phyloP scores from a whole-genome alignment of 2,329 filamentous ascomycete species.

The Lanzia echinophila region DNA sequence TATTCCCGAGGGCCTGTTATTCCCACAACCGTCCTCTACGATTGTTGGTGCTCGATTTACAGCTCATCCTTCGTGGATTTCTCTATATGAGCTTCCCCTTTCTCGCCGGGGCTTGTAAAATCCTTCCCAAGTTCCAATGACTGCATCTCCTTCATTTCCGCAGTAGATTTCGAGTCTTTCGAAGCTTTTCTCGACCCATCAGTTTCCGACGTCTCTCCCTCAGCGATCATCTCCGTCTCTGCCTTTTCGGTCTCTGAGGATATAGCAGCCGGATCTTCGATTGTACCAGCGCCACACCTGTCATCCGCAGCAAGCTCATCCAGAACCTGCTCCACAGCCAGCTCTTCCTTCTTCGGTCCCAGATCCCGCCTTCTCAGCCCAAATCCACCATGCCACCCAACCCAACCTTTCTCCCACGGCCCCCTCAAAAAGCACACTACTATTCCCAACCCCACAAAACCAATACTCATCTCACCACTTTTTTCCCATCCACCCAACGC shows the following conservation, averaged over 20 bases:
- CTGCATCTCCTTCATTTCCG: too few species aligned
- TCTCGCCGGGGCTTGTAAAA: too few species aligned
- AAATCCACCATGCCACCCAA: conserved; percentile 55
- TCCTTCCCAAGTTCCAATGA: too few species aligned
- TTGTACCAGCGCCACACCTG: background rate
- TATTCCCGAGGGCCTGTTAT: too few species aligned
- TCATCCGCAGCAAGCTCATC: background rate
- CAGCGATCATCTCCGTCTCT: background rate
- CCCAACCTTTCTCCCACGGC: conserved; percentile 50
- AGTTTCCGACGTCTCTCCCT: too few species aligned
- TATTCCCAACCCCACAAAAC: conserved; percentile 43
- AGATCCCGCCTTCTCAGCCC: conserved; percentile 34
- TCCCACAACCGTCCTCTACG: too few species aligned
- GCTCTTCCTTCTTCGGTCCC: background rate
- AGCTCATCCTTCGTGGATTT: too few species aligned
- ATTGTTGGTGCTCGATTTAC: too few species aligned
- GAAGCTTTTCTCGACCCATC: too few species aligned
- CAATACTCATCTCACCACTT: conserved; percentile 50
- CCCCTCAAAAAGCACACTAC: conserved; percentile 42
- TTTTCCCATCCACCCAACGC: conserved; percentile 49
- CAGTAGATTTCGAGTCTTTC: too few species aligned
- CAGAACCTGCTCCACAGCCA: conserved; percentile 7
- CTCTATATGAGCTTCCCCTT: too few species aligned
- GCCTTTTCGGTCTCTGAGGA: background rate
- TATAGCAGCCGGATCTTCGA: background rate